Evolutionary conservation across 345 rosid genomes (phyloP), one percentile per base, ranked within the genome.

Genomic region (Noccaea bulbosa): DNA sequence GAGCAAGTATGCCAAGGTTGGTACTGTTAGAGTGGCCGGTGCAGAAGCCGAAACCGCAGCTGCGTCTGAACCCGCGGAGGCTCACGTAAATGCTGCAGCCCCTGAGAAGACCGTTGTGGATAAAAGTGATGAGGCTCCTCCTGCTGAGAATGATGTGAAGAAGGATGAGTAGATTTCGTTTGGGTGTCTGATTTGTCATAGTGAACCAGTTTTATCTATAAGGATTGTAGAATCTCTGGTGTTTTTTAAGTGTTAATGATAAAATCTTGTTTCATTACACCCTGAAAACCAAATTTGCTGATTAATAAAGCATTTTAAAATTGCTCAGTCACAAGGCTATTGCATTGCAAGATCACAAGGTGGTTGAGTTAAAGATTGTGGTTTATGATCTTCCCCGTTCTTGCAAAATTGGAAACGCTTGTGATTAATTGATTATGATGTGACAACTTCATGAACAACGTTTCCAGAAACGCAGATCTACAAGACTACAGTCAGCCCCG

Each of bases 1-100:
- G 97, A 86, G 96, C 85, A 95, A 95, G 86, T 95, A 95, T 60
- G 88, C 76, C 0, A 92, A 82, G 78, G 99, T 95, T 1, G 99
- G 99, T 54, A 87, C 85, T 37, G 83, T 92, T 57, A 86, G 84
- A 84, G 76, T 70, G 52, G 24, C 72, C 0, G 73, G 77, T 64
- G 78, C 85, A 7, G 84, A 73, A 50, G 55, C 86, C 7, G 90
- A 86, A 59, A 83, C 85, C 40, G 47, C 72, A 30, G 70, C 72
- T 64, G 90, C 80, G 58, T 74, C 51, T 24, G 88, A 80, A 56
- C 75, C 45, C 10, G 68, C 47, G 12, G 81, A 83, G 70, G 55
- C 53, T 41, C 69, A 51, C 44, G 56, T 41, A 51, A 37, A 17
- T 17, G 20, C 20, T 24, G 27, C 50, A 43, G 37, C 32, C 4